Evolutionary conservation across 1,139 yeast genomes (phyloP), one percentile per base, ranked within the genome.

Genomic region (Scheffersomyces segobiensis): DNA sequence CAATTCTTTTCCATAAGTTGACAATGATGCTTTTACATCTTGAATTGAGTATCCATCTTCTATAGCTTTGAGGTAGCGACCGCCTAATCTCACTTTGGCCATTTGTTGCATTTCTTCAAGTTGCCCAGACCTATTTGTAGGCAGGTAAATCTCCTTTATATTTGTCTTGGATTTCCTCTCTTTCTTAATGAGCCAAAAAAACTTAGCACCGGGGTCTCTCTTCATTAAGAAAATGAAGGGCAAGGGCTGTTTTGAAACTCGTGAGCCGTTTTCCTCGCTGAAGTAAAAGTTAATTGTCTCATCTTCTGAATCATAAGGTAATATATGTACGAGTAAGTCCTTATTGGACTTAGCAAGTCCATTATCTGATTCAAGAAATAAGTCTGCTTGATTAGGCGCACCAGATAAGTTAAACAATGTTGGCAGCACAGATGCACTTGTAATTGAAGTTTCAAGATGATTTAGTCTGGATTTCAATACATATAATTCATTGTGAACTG

Each of bases 191-290:
- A 61, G 59, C 62, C 66, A 66, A 14, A 67, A 58, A 12, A 65
- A 52, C 19, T 58, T 52, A 2, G 63, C 60, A 2, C 71, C 70
- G 2, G 66, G 61, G 19, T 69, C 71, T 52, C 67, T 54, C 50
- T 65, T 60, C 67, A 67, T 65, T 21, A 67, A 55, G 8, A 56
- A 54, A 46, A 63, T 50, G 32, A 66, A 62, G 1, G 65, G 65
- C 10, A 54, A 65, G 32, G 61, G 67, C 46, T 57, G 62, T 53
- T 32, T 19, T 20, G 50, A 48, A 48, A 20, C 24, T 19, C 50
- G 17, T 19, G 50, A 48, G n/a, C 50, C 26, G 17, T 20, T 26
- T 12, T 32, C 42, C 14, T 32, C 42, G 17, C 42, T 32, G 50
- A 53, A 60, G 55, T 56, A 56, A 55, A 65, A 63, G 59, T 64